Evolutionary conservation across 1,284 basidiomycete genomes (phyloP).

Genomic region (Gymnopus androsaceus): DNA sequence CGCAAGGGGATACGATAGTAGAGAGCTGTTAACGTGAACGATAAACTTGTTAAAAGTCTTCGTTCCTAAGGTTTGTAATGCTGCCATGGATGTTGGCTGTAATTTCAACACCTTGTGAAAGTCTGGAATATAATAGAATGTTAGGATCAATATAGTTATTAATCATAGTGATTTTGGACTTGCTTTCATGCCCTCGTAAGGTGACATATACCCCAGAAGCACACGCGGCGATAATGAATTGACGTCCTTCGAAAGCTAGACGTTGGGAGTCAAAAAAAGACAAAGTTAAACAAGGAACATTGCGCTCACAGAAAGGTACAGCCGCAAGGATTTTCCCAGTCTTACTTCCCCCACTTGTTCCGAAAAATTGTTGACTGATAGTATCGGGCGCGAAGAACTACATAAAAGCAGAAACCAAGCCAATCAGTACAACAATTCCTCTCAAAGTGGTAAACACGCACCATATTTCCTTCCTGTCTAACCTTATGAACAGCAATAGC

Average conservation of each 20-base stretch:
- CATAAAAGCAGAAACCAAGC: neutral
- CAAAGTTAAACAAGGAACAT: neutral
- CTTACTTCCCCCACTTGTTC: slow-evolving; percentile 39
- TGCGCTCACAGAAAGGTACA: slow-evolving; percentile 60
- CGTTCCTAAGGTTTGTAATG: slow-evolving; percentile 44
- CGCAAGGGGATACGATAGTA: slow-evolving; percentile 72
- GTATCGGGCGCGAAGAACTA: slow-evolving; percentile 68
- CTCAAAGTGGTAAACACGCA: slow-evolving; percentile 29
- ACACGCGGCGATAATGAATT: slow-evolving; percentile 63
- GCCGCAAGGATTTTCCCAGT: slow-evolving; percentile 62
- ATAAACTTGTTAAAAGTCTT: slow-evolving; percentile 64
- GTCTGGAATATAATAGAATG: slow-evolving; percentile 36
- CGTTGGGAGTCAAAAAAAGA: slow-evolving; percentile 11
- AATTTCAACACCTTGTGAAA: slow-evolving; percentile 56
- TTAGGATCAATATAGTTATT: neutral
- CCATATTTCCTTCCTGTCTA: slow-evolving; percentile 71
- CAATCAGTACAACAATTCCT: slow-evolving; percentile 9
- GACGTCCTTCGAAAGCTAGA: slow-evolving; percentile 49
- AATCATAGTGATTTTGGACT: too few relatives aligned
- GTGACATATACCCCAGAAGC: slow-evolving; percentile 68
- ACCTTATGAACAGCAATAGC: slow-evolving; percentile 62
- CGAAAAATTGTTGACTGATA: slow-evolving; percentile 64
- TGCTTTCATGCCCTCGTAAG: slow-evolving; percentile 50
- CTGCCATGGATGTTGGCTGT: slow-evolving; percentile 53
- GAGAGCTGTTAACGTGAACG: slow-evolving; percentile 56